A percentile compares a stretch with the other conserved stretches of the same genome.
These are phyloP conservation scores for Mycena chlorophos DNA, from an alignment of 768 basidiomycete genomes.

Conservation along the genomic window DNA sequence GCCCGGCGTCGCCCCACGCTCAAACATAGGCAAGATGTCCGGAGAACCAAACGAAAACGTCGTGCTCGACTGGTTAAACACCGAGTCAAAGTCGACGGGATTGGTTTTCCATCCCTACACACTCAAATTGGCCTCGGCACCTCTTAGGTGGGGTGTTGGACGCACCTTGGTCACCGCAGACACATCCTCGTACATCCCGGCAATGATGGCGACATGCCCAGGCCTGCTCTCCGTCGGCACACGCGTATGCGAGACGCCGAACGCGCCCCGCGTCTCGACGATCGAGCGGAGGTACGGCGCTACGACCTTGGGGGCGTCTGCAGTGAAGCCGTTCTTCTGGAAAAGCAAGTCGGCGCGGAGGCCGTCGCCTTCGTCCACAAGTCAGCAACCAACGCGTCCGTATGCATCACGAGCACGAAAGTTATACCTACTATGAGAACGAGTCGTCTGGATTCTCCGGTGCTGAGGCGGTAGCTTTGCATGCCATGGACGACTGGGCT, in stretches of 20 bases:
- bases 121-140: no score
- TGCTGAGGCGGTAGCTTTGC: slow-evolving; percentile 49
- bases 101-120: slow-evolving; percentile 89
- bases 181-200: slow-evolving; percentile 90
- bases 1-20: slow-evolving; percentile 66
- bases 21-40: slow-evolving; percentile 88
- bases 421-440: slow-evolving; percentile 81
- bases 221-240: slow-evolving; percentile 89
- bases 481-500: slow-evolving; percentile 82
- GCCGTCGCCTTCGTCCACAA: slow-evolving; percentile 62
- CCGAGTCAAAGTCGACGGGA: slow-evolving; percentile 86
- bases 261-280: slow-evolving; percentile 65
- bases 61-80: slow-evolving; percentile 77
- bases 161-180: slow-evolving; percentile 82
- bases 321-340: slow-evolving; percentile 57
- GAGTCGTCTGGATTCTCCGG: slow-evolving; percentile 64
- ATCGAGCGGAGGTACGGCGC: slow-evolving; percentile 78
- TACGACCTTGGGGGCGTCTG: slow-evolving; percentile 53
- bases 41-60: slow-evolving; percentile 87
- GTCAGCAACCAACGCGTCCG: not conserved
- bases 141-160: slow-evolving; percentile 5
- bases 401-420: slow-evolving; percentile 20
- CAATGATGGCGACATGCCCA: slow-evolving; percentile 87
- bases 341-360: slow-evolving; percentile 81
- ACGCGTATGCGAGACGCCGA: slow-evolving; percentile 81